A percentile compares a stretch with the other conserved stretches of the same genome.
Conservation (phyloP, 306 rosid species). For the Dryas alaskensis region DNA sequence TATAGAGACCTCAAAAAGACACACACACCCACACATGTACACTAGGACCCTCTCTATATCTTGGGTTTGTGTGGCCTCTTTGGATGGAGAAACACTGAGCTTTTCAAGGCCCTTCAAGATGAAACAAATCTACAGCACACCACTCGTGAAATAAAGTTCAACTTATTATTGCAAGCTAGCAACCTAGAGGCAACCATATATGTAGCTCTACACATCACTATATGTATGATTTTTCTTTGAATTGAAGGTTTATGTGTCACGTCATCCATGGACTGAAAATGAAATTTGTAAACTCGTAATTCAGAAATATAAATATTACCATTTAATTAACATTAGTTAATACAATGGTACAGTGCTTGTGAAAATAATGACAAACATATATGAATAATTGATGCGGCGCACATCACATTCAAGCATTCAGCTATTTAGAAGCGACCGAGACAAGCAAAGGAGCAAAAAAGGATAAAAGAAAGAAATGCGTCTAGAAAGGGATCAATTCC, state of each 20-base stretch:
- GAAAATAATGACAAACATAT: background rate
- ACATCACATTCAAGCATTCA: too few relatives aligned
- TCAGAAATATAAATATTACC: background rate
- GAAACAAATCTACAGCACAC: conserved; percentile 42
- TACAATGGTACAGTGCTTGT: background rate
- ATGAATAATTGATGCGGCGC: too few relatives aligned
- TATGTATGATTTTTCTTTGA: too few relatives aligned
- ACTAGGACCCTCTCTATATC: too few relatives aligned
- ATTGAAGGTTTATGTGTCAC: background rate
- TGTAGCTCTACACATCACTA: background rate
- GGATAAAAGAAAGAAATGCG: background rate
- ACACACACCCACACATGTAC: too few relatives aligned
- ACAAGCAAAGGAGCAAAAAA: too few relatives aligned
- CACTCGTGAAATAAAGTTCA: conserved; percentile 65
- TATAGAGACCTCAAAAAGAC: too few relatives aligned
- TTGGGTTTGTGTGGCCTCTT: conserved; percentile 21
- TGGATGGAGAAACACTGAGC: conserved; percentile 26
- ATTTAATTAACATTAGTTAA: background rate
- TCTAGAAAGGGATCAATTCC: too few relatives aligned
- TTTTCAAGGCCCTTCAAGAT: conserved; percentile 34
- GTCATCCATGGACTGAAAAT: background rate
- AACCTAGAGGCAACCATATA: background rate
- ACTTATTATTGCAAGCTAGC: conserved; percentile 17
- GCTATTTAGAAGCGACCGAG: too few relatives aligned
- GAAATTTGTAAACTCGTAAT: background rate